Evolutionary conservation across 257 asterid genomes (phyloP), one percentile per base, ranked within the genome.

Genomic region (Nicotiana paniculata): DNA sequence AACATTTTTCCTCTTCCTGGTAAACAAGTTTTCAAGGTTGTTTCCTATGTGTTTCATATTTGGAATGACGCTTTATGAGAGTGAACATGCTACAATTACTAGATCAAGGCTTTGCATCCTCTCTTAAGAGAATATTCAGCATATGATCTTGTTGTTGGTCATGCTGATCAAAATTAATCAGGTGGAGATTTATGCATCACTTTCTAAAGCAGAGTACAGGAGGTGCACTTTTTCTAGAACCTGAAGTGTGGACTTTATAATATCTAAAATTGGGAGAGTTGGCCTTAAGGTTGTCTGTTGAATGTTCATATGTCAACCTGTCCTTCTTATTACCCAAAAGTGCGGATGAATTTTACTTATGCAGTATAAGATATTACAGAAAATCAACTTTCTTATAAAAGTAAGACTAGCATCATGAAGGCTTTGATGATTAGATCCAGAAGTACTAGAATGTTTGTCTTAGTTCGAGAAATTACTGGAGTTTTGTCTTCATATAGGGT

Each of bases 31-130:
- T 3, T 80, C 33, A 64, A 80, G 46, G 24, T 48, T 80, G 33
- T 53, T 53, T 11, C 79, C 79, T 59, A 5, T 48, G 37, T 72
- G 79, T 24, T 72, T 48, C 61, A 72, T 72, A 26, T 46, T 72
- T 24, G 24, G 15, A 72, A 72, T 15, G 39, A 48, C 0, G 9
- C 62, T 26, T 26, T 74, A 74, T 74, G 26, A 13, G 63, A 15
- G 62, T 74, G 79, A 26, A 51, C 63, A 26, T 75, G 26, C 26
- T 51, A 16, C 59, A 16, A 48, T 51, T 51, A 51, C 80, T 15
- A 26, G 43, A 75, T 75, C 63, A 75, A 15, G 62, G 46, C 3
- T 75, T 75, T 75, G 80, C 8, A 75, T 26, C 80, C 80, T 75
- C 21, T 75, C 80, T 51, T 75, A 51, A 26, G 79, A 75, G 62